Conservation (phyloP, 2,329 filamentous ascomycete genomes). For the Claviceps quebecensis region DNA sequence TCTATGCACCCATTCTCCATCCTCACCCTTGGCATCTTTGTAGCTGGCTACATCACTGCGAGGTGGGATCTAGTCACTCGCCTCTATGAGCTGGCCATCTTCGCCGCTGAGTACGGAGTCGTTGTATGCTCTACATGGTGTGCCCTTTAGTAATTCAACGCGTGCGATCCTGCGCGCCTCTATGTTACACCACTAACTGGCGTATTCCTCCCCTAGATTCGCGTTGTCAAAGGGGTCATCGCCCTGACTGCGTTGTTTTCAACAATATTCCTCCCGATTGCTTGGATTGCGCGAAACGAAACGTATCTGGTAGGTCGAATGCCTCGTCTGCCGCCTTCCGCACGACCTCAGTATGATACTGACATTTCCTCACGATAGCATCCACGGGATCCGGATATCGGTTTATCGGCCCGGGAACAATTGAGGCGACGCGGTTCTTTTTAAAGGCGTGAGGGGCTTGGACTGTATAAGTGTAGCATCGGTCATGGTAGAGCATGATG, state of each 20-base stretch:
- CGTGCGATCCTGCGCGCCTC: background rate
- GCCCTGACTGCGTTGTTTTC: constrained; percentile 76
- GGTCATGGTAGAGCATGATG: constrained; percentile 64
- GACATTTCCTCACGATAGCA: constrained; percentile 40
- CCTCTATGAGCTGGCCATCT: constrained; percentile 91
- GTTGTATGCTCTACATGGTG: constrained; percentile 42
- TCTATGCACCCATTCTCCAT: constrained; percentile 97
- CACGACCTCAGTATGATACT: background rate
- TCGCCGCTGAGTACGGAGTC: constrained; percentile 97
- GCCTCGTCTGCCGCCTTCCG: background rate
- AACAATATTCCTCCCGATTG: constrained; percentile 68
- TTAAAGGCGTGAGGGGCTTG: constrained; percentile 29
- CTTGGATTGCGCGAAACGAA: constrained; percentile 69
- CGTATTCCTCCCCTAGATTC: constrained; percentile 39
- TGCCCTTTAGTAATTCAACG: background rate
- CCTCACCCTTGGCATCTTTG: constrained; percentile 93
- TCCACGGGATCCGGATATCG: constrained; percentile 60
- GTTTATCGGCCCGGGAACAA: constrained; percentile 91
- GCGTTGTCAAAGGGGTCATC: constrained; percentile 73
- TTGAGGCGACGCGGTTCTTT: constrained; percentile 89
- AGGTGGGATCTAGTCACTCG: constrained; percentile 97
- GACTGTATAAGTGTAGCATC: constrained; percentile 16
- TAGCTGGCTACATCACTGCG: constrained; percentile 98
- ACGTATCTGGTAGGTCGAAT: constrained; percentile 52
- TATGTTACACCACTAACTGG: background rate